Evolutionary conservation across 768 basidiomycete species (phyloP), one percentile per base, ranked within the genome.

Genomic region (Floccularia luteovirens): DNA sequence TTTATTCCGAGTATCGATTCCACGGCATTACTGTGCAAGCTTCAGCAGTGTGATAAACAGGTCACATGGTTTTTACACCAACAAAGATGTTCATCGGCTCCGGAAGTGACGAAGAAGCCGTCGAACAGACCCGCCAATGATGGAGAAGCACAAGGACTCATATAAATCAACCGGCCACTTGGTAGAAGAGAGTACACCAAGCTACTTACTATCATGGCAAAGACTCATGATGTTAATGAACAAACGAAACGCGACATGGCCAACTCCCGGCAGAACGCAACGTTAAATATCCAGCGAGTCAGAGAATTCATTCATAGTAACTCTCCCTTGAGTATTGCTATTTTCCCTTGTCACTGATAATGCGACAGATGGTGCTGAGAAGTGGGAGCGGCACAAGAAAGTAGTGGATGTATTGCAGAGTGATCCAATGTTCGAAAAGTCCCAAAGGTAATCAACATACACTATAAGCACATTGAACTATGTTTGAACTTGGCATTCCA

Each of bases 401-500:
- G 55, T 85, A 1, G 61, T 73, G 8, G 43, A 53, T 1, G 46
- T 78, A 7, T 51, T 87, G 34, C 58, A 70, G 24, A 59, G 60
- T 5, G 83, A 86, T 41, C 69, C 74, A 0, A 54, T 66, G 11
- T 83, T 85, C 39, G 72, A 80, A 53, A 82, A 81, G 52, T 62
- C 70, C 0, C 50, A 60, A 22, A 71, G 72, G 82, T 80, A 41
- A 7, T 17, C n/a, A 8, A 12, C n/a, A 8, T 30, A 10, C 14
- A 10, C 14, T 10, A 30, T 39, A 50, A 38, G 2, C 11, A 7
- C n/a, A 10, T 22, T 8, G 20, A 3, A 25, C 23, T 5, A 6
- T 10, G 12, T 3, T 17, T 19, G 19, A 38, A 21, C 27, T 24
- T 19, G 20, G 11, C n/a, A 13, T 22, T 28, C 4, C 36, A 82